Conservation (phyloP, 2,329 filamentous ascomycete genomes). For the Alternaria gaisen region DNA sequence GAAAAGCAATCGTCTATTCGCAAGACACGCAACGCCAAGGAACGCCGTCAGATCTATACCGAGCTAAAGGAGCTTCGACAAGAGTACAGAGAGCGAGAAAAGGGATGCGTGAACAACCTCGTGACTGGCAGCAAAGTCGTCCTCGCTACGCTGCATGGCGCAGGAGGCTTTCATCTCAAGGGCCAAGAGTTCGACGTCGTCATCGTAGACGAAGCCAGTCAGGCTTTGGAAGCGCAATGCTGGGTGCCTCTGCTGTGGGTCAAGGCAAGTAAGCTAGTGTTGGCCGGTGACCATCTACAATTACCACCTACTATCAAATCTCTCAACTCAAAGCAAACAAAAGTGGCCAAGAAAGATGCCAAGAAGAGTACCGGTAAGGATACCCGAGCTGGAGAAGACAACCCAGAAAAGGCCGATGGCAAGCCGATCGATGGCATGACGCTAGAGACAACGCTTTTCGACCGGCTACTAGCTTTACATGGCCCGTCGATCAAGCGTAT, state of each 20-base stretch:
- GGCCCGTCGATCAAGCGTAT: constrained; percentile 87
- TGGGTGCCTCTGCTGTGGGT: constrained; percentile 85
- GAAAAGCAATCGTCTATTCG: constrained; percentile 86
- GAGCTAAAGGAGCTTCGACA: constrained; percentile 86
- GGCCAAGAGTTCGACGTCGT: constrained; percentile 89
- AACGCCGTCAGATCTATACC: constrained; percentile 81
- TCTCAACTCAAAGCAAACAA: constrained; percentile 56
- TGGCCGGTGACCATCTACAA: constrained; percentile 94
- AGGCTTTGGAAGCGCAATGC: constrained; percentile 94
- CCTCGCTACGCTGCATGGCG: constrained; percentile 89
- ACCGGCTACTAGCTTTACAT: constrained; percentile 82
- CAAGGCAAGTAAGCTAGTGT: constrained; percentile 80
- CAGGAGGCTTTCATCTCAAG: constrained; percentile 83
- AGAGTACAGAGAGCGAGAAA: constrained; percentile 87
- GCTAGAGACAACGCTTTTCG: constrained; percentile 91
- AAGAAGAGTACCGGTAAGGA: constrained; percentile 55
- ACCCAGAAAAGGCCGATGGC: constrained; percentile 46
- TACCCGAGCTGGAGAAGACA: constrained; percentile 34
- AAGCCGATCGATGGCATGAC: constrained; percentile 59
- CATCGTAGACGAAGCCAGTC: constrained; percentile 94
- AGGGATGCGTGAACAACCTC: constrained; percentile 78
- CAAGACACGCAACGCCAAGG: constrained; percentile 82
- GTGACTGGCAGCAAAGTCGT: constrained; percentile 84
- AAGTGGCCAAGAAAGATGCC: constrained; percentile 43
- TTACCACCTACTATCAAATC: constrained; percentile 95